Evolutionary conservation across 768 basidiomycete species (phyloP), one percentile per base, ranked within the genome.

Genomic region (Lepiota brunneoincarnata): DNA sequence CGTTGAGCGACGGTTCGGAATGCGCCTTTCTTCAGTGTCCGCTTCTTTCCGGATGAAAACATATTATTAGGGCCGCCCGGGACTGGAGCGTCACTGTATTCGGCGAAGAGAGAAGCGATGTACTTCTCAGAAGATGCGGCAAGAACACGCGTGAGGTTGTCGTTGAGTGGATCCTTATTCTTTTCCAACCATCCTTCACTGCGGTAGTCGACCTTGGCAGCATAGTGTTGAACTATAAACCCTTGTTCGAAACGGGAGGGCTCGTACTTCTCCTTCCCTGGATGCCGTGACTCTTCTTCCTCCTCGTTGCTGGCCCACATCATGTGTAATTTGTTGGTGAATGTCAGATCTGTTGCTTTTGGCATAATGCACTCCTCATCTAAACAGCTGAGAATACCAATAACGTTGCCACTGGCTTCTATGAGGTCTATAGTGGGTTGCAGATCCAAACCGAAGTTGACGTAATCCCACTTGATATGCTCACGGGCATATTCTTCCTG

Each of bases 321-420:
- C 11, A 80, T 75, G 61, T 93, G 81, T 2, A 98, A 80, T 69
- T 98, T 98, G 71, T 92, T 83, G 28, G 93, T 93, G 73, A 99
- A 98, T 0, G 95, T 98, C 39, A 83, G 72, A 68, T 99, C 96
- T 11, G 89, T 92, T 3, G 96, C 96, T 67, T 93, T 93, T n/a
- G 96, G 97, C 96, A 98, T 99, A 69, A 99, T 98, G 67, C 96
- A 98, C 59, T 98, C 96, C 66, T 98, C 97, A 67, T 99, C 97
- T 34, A 99, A 73, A 62, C 89, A 87, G 58, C 93, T 91, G 41
- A 99, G 79, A 56, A 98, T 88, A 49, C 97, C 97, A 58, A 98
- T 93, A 0, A 75, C 74, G 47, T 79, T 83, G 15, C 89, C 83
- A 50, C 85, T 86, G 10, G 89, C 77, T 70, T 98, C 97, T 63